These are phyloP conservation scores for Colletotrichum cereale DNA, from an alignment of 2,329 filamentous ascomycete species.

Conservation along the genomic window DNA sequence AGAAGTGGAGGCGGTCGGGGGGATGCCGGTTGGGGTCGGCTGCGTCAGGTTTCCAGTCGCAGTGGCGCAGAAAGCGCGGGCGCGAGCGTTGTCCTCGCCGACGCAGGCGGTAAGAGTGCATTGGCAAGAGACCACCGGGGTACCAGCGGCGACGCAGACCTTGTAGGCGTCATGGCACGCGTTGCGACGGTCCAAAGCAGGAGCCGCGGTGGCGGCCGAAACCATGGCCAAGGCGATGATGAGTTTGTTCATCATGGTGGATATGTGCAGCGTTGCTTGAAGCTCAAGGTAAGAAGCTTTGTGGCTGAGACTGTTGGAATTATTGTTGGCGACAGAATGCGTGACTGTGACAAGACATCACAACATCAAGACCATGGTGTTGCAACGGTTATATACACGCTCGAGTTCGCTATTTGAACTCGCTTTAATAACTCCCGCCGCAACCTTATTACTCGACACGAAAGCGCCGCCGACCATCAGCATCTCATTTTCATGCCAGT, in stretches of 20 bases:
- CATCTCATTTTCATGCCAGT: constrained; percentile 31
- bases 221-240: constrained; percentile 33
- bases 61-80: constrained; percentile 32
- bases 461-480: background rate
- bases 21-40: constrained; percentile 25
- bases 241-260: constrained; percentile 29
- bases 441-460: background rate
- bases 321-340: background rate
- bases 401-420: background rate
- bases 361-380: background rate
- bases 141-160: constrained; percentile 33
- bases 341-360: background rate
- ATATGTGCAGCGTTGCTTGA: background rate
- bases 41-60: constrained; percentile 27
- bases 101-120: constrained; percentile 30
- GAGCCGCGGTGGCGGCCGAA: constrained; percentile 31
- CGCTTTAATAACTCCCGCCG: background rate
- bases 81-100: constrained; percentile 38
- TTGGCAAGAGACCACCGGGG: constrained; percentile 23
- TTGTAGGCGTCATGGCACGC: constrained; percentile 29
- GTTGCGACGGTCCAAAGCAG: constrained; percentile 15
- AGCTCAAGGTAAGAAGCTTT: background rate
- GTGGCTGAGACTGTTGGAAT: background rate
- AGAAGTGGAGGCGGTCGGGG: too few relatives aligned
- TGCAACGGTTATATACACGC: constrained; percentile 11